Conservation (phyloP, 768 basidiomycete genomes). For the Porpolomopsis calyptriformis region DNA sequence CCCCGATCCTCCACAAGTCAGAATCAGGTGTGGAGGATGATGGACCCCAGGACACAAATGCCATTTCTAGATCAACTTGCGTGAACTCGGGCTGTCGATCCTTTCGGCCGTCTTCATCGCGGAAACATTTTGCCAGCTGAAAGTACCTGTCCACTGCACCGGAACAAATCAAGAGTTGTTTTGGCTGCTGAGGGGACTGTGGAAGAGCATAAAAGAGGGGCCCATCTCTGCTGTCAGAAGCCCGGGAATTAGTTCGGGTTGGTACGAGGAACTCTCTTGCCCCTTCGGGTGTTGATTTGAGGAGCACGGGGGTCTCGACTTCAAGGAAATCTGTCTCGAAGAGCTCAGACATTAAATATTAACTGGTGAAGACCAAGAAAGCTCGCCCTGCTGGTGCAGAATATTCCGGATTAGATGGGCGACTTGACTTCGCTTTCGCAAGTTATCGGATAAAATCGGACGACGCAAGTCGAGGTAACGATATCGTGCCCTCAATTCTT, state of each 20-base stretch:
- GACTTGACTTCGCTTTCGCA: conserved; percentile 75
- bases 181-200: conserved; percentile 94
- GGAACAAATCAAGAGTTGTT: conserved; percentile 85
- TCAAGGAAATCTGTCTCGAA: conserved; percentile 66
- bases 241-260: conserved; percentile 38
- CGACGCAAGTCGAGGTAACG: conserved; percentile 87
- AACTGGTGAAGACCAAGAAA: not conserved
- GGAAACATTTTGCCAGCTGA: conserved; percentile 89
- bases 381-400: conserved; percentile 61
- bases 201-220: conserved; percentile 78
- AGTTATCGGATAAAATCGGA: conserved; percentile 58
- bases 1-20: conserved; percentile 75
- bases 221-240: conserved; percentile 13
- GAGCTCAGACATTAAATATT: conserved; percentile 7
- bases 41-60: conserved; percentile 77
- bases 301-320: conserved; percentile 85
- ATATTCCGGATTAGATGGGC: conserved; percentile 64
- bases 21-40: conserved; percentile 11
- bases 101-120: conserved; percentile 90
- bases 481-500: conserved; percentile 75
- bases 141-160: conserved; percentile 85
- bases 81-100: conserved; percentile 97
- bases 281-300: conserved; percentile 89
- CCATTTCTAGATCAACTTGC: conserved; percentile 95
- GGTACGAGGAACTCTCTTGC: conserved; percentile 92